These are phyloP conservation scores for Ophiostoma angusticollis DNA, from an alignment of 2,329 filamentous ascomycete species.

Conservation along the genomic window DNA sequence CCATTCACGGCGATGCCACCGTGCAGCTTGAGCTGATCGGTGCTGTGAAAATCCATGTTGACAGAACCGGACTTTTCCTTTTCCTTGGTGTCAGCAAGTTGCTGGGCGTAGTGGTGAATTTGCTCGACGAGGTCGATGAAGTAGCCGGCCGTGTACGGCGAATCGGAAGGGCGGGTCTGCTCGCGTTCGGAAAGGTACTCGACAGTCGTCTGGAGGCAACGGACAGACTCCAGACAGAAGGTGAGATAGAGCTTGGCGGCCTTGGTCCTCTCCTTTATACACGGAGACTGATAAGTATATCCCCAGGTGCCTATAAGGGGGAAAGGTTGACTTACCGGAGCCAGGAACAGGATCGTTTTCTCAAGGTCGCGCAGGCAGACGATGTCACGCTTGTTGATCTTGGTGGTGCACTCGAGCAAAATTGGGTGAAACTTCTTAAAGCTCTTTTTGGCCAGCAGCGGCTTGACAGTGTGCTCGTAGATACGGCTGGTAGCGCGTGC, in stretches of 20 bases:
- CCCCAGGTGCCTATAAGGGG: constrained; percentile 43
- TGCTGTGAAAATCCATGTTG: constrained; percentile 43
- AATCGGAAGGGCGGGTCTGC: constrained; percentile 70
- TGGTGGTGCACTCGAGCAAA: constrained; percentile 62
- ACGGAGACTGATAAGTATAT: constrained; percentile 57
- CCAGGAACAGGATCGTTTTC: constrained; percentile 81
- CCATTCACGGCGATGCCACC: constrained; percentile 75
- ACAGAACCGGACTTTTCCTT: constrained; percentile 33
- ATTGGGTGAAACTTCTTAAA: constrained; percentile 73
- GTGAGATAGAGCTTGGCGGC: constrained; percentile 59
- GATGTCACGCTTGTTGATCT: constrained; percentile 74
- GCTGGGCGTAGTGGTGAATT: constrained; percentile 77
- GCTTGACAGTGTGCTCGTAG: constrained; percentile 63
- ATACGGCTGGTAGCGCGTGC: constrained; percentile 63
- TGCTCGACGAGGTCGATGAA: constrained; percentile 94
- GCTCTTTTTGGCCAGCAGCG: constrained; percentile 58
- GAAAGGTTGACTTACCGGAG: constrained; percentile 66
- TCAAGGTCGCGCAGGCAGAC: constrained; percentile 86
- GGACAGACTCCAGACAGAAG: constrained; percentile 84
- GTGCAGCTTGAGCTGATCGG: constrained; percentile 64
- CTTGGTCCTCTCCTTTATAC: constrained; percentile 66
- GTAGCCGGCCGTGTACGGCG: constrained; percentile 89
- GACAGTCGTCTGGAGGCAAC: constrained; percentile 80
- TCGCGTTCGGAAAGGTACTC: constrained; percentile 76
- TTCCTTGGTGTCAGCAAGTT: constrained; percentile 58